Percentiles rank a stretch among this genome's conserved stretches.
Conservation (phyloP, 345 rosid species). For the Anacardium occidentale region DNA sequence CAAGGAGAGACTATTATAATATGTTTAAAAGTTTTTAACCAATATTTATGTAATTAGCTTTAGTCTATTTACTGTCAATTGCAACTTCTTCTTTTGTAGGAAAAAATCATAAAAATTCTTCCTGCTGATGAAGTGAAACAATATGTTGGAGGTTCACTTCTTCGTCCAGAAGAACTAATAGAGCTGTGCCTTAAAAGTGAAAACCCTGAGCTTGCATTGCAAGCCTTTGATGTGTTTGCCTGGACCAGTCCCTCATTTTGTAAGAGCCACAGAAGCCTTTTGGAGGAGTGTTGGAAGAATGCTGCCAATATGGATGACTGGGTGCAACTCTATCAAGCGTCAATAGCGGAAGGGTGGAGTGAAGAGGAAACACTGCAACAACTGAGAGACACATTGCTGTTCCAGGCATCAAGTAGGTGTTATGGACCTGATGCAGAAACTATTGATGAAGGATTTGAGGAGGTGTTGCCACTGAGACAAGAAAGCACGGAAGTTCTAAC, state of each 20-base stretch:
- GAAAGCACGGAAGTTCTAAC: slow-evolving; percentile 33
- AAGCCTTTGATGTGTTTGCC: slow-evolving; percentile 80
- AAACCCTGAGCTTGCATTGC: slow-evolving; percentile 51
- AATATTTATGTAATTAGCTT: not conserved
- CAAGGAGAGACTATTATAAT: not conserved
- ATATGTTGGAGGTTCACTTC: slow-evolving; percentile 37
- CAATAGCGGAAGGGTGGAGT: slow-evolving; percentile 70
- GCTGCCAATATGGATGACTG: slow-evolving; percentile 80
- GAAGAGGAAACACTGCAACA: slow-evolving; percentile 73
- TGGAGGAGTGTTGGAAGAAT: slow-evolving; percentile 90
- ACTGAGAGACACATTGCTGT: slow-evolving; percentile 62
- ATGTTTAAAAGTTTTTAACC: not conserved
- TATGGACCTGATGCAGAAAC: slow-evolving; percentile 65
- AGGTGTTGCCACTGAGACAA: slow-evolving; percentile 67
- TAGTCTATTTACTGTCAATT: not conserved
- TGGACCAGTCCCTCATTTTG: slow-evolving; percentile 82
- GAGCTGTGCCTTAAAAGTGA: slow-evolving; percentile 58
- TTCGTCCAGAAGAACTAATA: slow-evolving; percentile 73
- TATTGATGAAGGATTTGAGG: slow-evolving; percentile 61
- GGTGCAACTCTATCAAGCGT: slow-evolving; percentile 66
- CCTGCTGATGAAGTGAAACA: slow-evolving; percentile 38
- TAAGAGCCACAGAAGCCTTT: slow-evolving; percentile 59
- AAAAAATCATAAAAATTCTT: slow-evolving; percentile 52
- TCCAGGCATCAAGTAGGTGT: slow-evolving; percentile 71
- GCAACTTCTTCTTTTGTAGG: slow-evolving; percentile 40